These are phyloP conservation scores for Cucumis melo DNA, from an alignment of 306 rosid genomes.

Conservation along the genomic window DNA sequence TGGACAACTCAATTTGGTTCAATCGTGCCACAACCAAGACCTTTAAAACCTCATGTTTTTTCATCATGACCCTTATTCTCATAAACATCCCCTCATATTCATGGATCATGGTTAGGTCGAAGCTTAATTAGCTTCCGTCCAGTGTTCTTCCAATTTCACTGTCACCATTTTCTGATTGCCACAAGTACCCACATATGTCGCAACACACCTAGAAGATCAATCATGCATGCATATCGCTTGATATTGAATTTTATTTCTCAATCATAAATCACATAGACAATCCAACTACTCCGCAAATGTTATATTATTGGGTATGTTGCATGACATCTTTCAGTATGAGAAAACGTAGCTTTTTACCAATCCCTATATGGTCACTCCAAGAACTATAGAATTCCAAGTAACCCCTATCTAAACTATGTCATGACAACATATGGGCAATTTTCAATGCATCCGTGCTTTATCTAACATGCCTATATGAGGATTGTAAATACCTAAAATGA, in stretches of 20 bases:
- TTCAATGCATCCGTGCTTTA: conserved; percentile 71
- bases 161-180: conserved; percentile 60
- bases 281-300: conserved; percentile 82
- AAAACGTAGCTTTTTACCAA: conserved; percentile 39
- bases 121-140: conserved; percentile 59
- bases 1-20: no score
- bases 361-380: conserved; percentile 73
- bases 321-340: conserved; percentile 35
- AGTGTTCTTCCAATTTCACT: conserved; percentile 57
- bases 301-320: conserved; percentile 25
- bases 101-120: conserved; percentile 61
- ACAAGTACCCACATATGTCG: conserved; percentile 44
- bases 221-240: conserved; percentile 81
- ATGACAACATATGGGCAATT: conserved; percentile 41
- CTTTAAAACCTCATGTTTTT: no score
- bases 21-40: no score
- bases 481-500: conserved; percentile 25
- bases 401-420: conserved; percentile 43
- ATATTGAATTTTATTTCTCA: conserved; percentile 59
- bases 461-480: conserved; percentile 32
- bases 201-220: conserved; percentile 52
- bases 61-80: no score
- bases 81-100: neutral
- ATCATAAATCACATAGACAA: conserved; percentile 45
- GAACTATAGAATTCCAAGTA: conserved; percentile 80